Conservation (phyloP, 768 basidiomycete genomes). For the Pholiota conissans region DNA sequence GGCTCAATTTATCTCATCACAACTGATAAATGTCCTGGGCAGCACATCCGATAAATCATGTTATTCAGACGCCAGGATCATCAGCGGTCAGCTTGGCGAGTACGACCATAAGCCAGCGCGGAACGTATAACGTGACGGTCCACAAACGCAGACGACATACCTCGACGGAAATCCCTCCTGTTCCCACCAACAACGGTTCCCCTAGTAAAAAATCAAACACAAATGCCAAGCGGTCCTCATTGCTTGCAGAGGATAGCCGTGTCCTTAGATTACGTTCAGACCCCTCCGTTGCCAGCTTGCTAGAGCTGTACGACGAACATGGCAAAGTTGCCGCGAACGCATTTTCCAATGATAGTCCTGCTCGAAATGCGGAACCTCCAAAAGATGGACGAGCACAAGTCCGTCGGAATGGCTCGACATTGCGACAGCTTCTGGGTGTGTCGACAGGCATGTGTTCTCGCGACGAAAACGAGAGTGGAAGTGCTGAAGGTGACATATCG, state of each 20-base stretch:
- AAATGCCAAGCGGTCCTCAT: constrained; percentile 23
- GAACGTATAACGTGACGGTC: constrained; percentile 75
- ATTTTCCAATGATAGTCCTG: constrained; percentile 60
- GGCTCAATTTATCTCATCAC: constrained; percentile 8
- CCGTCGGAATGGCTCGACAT: constrained; percentile 66
- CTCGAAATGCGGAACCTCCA: constrained; percentile 9
- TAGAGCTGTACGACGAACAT: constrained; percentile 73
- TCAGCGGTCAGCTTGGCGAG: constrained; percentile 58
- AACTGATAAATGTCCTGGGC: neutral
- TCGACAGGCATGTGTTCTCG: constrained; percentile 34
- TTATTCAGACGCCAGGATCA: constrained; percentile 46
- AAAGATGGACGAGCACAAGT: constrained; percentile 52
- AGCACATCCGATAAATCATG: constrained; percentile 71
- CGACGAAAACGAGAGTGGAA: constrained; percentile 32
- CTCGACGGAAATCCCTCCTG: constrained; percentile 62
- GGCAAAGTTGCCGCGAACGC: constrained; percentile 60
- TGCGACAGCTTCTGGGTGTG: constrained; percentile 70
- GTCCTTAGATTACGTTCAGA: constrained; percentile 66
- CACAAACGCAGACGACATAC: constrained; percentile 53
- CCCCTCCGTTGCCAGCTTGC: constrained; percentile 74
- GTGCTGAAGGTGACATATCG: constrained; percentile 73
- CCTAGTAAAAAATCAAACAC: constrained; percentile 26
- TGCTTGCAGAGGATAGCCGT: constrained; percentile 47
- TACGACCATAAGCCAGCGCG: constrained; percentile 46
- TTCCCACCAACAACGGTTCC: constrained; percentile 45